phyloP scores from a whole-genome alignment of 257 asterid species.

The Anisodus acutangulus region DNA sequence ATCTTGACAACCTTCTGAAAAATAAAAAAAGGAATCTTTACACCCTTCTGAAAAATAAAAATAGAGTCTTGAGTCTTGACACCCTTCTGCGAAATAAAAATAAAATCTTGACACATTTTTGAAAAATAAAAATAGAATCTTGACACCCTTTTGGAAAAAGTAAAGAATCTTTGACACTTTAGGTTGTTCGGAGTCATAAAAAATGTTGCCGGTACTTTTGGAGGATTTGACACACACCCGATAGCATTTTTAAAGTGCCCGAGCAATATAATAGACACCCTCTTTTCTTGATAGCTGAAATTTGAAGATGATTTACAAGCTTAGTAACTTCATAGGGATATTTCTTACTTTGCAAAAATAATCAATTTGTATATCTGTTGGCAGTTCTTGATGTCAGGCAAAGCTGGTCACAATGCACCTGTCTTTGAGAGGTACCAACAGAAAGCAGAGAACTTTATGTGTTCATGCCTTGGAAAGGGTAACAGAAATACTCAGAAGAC shows the following conservation, averaged over 20 bases:
- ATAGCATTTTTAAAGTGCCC: not conserved
- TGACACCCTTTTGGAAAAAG: not conserved
- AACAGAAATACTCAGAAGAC: slow-evolving; percentile 75
- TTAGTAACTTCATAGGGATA: not conserved
- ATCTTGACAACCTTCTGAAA: not conserved
- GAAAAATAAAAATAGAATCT: not conserved
- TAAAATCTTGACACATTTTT: too few species aligned
- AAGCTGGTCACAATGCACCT: slow-evolving; percentile 57
- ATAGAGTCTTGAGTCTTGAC: not conserved
- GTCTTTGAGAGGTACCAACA: slow-evolving; percentile 68
- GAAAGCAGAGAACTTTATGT: slow-evolving; percentile 92
- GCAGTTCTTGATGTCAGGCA: slow-evolving; percentile 90
- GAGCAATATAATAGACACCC: not conserved
- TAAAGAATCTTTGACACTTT: too few species aligned
- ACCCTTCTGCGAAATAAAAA: not conserved
- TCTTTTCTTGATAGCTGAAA: too few species aligned
- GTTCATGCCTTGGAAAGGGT: slow-evolving; percentile 90
- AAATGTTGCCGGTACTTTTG: not conserved
- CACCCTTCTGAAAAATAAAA: not conserved
- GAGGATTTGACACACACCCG: not conserved
- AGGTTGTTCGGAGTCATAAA: not conserved
- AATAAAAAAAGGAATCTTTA: not conserved
- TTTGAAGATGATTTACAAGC: not conserved
- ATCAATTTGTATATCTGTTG: slow-evolving; percentile 6
- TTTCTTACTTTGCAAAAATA: not conserved